Evolutionary conservation across 306 rosid genomes (phyloP).

Genomic region (Ceratonia siliqua): DNA sequence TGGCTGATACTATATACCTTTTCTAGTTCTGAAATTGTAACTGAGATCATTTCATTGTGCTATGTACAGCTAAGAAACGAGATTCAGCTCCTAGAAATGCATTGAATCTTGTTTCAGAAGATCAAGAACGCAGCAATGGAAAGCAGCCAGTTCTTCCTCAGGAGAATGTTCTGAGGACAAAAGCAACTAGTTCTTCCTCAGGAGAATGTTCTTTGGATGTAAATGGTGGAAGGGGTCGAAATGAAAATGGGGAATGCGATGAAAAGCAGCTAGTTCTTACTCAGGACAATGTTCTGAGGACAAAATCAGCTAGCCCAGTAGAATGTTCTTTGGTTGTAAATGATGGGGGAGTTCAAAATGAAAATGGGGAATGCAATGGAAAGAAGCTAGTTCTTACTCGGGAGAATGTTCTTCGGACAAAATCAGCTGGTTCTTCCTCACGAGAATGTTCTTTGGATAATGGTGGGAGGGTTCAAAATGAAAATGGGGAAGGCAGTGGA

Average conservation of each 20-base stretch:
- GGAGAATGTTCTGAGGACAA: slow-evolving; percentile 28
- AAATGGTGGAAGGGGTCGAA: slow-evolving; percentile 35
- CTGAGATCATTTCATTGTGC: slow-evolving; percentile 29
- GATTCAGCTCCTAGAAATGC: slow-evolving; percentile 40
- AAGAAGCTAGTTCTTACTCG: no score
- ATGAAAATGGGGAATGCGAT: slow-evolving; percentile 29
- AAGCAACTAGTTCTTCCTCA: slow-evolving; percentile 43
- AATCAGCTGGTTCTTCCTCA: slow-evolving; percentile 30
- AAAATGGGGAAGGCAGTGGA: slow-evolving; percentile 23
- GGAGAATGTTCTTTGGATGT: slow-evolving; percentile 42
- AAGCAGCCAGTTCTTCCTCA: slow-evolving; percentile 19
- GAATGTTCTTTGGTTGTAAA: slow-evolving; percentile 30
- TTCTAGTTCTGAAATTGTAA: background rate
- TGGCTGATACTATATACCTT: slow-evolving; percentile 2
- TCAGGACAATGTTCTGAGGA: background rate
- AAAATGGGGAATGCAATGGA: no score
- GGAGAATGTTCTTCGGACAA: no score
- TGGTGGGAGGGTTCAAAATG: slow-evolving; percentile 28
- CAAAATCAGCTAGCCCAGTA: background rate
- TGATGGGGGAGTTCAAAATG: slow-evolving; percentile 27
- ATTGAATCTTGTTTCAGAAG: slow-evolving; percentile 35
- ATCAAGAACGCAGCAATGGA: slow-evolving; percentile 28
- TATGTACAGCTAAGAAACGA: slow-evolving; percentile 65
- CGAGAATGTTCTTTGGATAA: slow-evolving; percentile 31
- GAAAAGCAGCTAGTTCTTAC: slow-evolving; percentile 15